A percentile compares a stretch with the other conserved stretches of the same genome.
Conservation (phyloP, 352 stramenopile genomes). For the Phytopythium litorale region DNA sequence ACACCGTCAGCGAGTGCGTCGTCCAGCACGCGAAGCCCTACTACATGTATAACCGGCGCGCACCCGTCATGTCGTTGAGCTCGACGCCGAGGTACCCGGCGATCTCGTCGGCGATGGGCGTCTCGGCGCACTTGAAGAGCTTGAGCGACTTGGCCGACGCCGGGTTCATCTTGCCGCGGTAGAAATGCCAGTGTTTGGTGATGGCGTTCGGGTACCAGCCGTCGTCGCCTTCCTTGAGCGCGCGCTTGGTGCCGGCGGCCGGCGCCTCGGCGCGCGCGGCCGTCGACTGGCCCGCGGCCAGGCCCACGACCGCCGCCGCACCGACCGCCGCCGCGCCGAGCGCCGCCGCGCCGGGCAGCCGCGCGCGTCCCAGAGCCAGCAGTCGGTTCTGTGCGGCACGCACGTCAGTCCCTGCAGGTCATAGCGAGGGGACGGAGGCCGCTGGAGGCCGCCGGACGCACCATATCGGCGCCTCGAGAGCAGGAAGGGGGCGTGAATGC, state of each 20-base stretch:
- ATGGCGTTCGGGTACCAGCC: slow-evolving; percentile 75
- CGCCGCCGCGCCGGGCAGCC: slow-evolving; percentile 14
- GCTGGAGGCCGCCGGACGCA: background rate
- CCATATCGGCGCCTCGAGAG: background rate
- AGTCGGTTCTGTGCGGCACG: slow-evolving; percentile 27
- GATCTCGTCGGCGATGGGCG: slow-evolving; percentile 84
- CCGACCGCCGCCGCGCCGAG: slow-evolving; percentile 33
- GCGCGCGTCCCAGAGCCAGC: slow-evolving; percentile 16
- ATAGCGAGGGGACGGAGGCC: background rate
- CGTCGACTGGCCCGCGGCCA: slow-evolving; percentile 23
- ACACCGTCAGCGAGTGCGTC: background rate
- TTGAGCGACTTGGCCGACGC: slow-evolving; percentile 80
- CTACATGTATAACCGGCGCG: background rate
- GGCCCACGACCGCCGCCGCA: slow-evolving; percentile 29
- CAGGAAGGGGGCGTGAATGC: background rate
- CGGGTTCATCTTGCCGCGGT: slow-evolving; percentile 84
- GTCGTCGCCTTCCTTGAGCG: background rate
- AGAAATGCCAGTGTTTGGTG: slow-evolving; percentile 88
- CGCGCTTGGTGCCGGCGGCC: slow-evolving; percentile 1
- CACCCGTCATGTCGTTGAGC: slow-evolving; percentile 73
- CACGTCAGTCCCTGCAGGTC: background rate
- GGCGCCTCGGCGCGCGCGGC: slow-evolving; percentile 10
- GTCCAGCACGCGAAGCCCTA: background rate
- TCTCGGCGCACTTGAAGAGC: slow-evolving; percentile 88
- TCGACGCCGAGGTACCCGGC: slow-evolving; percentile 73